phyloP scores from a whole-genome alignment of 495 filamentous ascomycete genomes.

The Xylaria longipes region DNA sequence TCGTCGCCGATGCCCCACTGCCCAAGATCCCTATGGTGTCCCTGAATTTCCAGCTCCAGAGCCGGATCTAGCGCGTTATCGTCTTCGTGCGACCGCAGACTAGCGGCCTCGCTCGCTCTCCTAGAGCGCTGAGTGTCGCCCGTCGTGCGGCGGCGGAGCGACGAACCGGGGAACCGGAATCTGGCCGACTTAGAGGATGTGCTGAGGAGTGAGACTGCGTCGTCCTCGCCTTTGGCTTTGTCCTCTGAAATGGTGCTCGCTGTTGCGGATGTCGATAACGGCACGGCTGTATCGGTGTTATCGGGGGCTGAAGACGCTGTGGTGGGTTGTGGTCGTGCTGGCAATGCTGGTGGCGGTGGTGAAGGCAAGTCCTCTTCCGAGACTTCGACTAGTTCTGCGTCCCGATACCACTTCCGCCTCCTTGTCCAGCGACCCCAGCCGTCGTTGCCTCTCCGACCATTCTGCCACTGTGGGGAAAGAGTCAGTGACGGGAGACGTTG shows the following conservation, averaged over 20 bases:
- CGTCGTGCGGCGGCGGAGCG: conserved; percentile 37
- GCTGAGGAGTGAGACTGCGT: conserved; percentile 40
- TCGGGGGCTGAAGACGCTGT: conserved; percentile 29
- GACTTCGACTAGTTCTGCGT: conserved; percentile 90
- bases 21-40: conserved; percentile 48
- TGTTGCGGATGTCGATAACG: conserved; percentile 9
- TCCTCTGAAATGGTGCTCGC: conserved; percentile 13
- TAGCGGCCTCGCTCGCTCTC: conserved; percentile 44
- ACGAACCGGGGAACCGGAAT: conserved; percentile 30
- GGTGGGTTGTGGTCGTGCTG: conserved; percentile 27
- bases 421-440: conserved; percentile 96
- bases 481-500: neutral
- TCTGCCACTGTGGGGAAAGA: conserved; percentile 74
- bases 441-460: conserved; percentile 85
- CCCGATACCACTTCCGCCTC: conserved; percentile 92
- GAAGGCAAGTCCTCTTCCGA: conserved; percentile 42
- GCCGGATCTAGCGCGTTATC: conserved; percentile 40
- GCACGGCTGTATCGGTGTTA: neutral
- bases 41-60: conserved; percentile 50
- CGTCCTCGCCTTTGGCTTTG: conserved; percentile 33
- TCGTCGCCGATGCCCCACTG: conserved; percentile 64
- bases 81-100: conserved; percentile 44
- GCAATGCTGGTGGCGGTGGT: conserved; percentile 32
- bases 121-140: conserved; percentile 39
- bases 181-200: conserved; percentile 39